phyloP scores from a whole-genome alignment of 495 filamentous ascomycete genomes.

The Parathielavia hyrcaniae region DNA sequence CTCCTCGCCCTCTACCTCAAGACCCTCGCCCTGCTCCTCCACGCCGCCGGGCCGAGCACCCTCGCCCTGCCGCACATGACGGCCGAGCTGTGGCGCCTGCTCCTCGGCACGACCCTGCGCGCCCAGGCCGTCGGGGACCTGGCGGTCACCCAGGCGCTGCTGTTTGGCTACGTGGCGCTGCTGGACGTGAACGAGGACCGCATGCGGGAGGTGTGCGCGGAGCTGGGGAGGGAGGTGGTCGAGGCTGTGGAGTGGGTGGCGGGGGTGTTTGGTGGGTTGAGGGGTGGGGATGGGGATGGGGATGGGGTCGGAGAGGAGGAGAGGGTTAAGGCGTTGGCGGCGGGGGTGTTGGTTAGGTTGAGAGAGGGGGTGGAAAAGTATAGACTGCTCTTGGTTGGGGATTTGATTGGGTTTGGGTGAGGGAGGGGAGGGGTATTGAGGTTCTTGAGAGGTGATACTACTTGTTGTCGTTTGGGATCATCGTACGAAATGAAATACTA shows the following conservation, averaged over 20 bases:
- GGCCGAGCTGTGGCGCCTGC: constrained; percentile 60
- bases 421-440: background rate
- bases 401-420: constrained; percentile 45
- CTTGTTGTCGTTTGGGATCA: no score
- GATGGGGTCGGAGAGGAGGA: constrained; percentile 52
- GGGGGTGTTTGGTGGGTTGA: constrained; percentile 36
- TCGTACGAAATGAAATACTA: no score
- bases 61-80: constrained; percentile 61
- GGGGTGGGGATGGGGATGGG: constrained; percentile 41
- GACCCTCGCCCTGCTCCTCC: constrained; percentile 58
- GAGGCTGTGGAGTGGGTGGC: constrained; percentile 50
- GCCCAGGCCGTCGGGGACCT: constrained; percentile 50
- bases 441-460: no score
- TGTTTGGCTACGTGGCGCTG: constrained; percentile 73
- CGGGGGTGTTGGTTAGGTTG: constrained; percentile 71
- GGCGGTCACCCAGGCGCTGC: constrained; percentile 60
- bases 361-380: constrained; percentile 77
- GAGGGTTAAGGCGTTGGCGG: constrained; percentile 64
- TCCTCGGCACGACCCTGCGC: constrained; percentile 43
- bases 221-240: constrained; percentile 50
- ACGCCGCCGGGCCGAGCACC: constrained; percentile 59
- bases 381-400: constrained; percentile 58
- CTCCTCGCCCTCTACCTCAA: constrained; percentile 58
- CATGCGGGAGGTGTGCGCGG: constrained; percentile 63
- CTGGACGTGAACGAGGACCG: constrained; percentile 80